Base-by-base conservation (phyloP, 2,329 filamentous ascomycete genomes). In the Stachybotrys elegans region DNA sequence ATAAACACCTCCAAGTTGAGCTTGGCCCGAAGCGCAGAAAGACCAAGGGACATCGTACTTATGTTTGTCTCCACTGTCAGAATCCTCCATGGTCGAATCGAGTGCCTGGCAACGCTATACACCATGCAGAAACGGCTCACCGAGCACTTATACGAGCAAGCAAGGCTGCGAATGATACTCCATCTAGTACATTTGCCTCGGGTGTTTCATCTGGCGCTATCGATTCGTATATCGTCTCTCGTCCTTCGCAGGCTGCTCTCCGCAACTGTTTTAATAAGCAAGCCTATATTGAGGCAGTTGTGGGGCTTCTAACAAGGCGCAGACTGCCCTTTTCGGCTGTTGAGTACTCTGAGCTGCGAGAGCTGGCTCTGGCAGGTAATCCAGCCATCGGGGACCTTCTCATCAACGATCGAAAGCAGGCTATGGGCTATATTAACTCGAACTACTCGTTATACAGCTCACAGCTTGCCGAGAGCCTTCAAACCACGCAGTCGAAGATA, bases 261-360 rank as follows among this genome's bases (percentile, higher is more conserved):
- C 40, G 40, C 4, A 19, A 34, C 14, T 13, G 5, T 22, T 43
- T 36, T 14, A 43, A 43, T 21, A 27, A 8, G 20, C 29, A 43
- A 19, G 17, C 17, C 22, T 38, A 38, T 38, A 38, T 38, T 19
- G 42, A 43, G 29, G 32, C 42, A 3, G 21, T 43, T 22, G 21
- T 43, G n/a, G 34, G 42, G 9, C 17, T 43, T 6, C 32, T 43
- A 21, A 43, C 42, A 20, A 21, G 23, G 4, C 42, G 42, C 3
- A 4, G 42, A 6, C 4, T 31, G 11, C 35, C 42, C 20, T 43
- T 43, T 16, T 43, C 34, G 14, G 42, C 42, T 13, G 20, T 43
- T 29, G 34, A 38, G 17, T 43, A 34, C 32, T 11, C 13, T n/a
- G 42, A 43, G 42, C 4, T 43, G 21, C 16, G 39, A 16, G 22